These are phyloP conservation scores for Sclerotinia trifoliorum DNA, from an alignment of 2,329 filamentous ascomycete genomes.

Conservation along the genomic window DNA sequence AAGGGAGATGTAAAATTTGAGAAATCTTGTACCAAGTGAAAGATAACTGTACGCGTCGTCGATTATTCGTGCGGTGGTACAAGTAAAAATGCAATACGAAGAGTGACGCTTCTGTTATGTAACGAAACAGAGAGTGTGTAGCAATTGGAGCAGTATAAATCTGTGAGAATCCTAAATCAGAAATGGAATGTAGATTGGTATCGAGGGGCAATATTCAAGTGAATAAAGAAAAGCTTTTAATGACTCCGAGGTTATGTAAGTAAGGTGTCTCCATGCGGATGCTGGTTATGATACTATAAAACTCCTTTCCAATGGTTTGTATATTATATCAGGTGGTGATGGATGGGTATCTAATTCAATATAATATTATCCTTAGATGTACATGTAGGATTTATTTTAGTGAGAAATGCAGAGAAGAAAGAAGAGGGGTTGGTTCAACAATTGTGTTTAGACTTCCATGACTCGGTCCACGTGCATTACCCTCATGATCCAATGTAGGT, in stretches of 20 bases:
- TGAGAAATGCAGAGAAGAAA: neutral
- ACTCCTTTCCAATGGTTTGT: neutral
- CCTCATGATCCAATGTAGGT: neutral
- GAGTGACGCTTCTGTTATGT: slow-evolving; percentile 9
- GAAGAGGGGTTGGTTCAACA: neutral
- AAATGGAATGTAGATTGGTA: slow-evolving; percentile 7
- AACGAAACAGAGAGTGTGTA: neutral
- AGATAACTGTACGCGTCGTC: slow-evolving; percentile 12
- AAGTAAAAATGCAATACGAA: slow-evolving; percentile 5
- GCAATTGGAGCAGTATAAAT: neutral
- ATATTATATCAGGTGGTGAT: slow-evolving; percentile 6
- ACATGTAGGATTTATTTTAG: neutral
- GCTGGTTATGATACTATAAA: neutral
- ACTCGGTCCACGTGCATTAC: slow-evolving; percentile 4
- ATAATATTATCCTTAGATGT: neutral
- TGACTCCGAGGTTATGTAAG: neutral
- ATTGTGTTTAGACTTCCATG: neutral
- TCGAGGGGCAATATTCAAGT: slow-evolving; percentile 14
- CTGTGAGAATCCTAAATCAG: neutral
- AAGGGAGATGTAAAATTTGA: neutral
- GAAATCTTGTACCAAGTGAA: slow-evolving; percentile 16
- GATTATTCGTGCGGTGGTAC: slow-evolving; percentile 1
- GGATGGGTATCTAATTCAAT: neutral
- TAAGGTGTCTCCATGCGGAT: neutral
- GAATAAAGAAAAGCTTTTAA: slow-evolving; percentile 1